phyloP scores from a whole-genome alignment of 169 alveolate species.

The Cryptosporidium meleagridis region DNA sequence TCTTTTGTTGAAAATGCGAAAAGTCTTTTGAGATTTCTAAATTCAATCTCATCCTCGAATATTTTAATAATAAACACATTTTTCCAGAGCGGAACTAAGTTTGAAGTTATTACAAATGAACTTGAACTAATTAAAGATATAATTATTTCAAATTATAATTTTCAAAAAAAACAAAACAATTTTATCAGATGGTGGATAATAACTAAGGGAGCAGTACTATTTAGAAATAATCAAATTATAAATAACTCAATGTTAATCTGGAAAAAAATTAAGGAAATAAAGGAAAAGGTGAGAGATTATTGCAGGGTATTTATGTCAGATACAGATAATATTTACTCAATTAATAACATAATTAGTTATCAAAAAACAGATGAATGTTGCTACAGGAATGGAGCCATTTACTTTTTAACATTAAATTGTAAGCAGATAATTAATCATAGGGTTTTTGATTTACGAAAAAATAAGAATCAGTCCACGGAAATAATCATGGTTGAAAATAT shows the following conservation, averaged over 20 bases:
- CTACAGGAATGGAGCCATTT: constrained; percentile 14
- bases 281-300: not conserved
- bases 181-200: constrained; percentile 36
- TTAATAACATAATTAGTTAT: constrained; percentile 1
- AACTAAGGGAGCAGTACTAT: not conserved
- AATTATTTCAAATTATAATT: not conserved
- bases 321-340: constrained; percentile 9
- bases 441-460: constrained; percentile 5
- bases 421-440: not conserved
- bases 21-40: not conserved
- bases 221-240: not conserved
- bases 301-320: constrained; percentile 31
- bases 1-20: not conserved
- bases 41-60: constrained; percentile 9
- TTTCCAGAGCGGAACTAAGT: not conserved
- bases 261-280: constrained; percentile 21
- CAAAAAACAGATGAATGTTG: constrained; percentile 49
- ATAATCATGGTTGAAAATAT: constrained; percentile 20
- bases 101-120: not conserved
- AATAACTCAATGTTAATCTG: constrained; percentile 3
- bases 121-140: not conserved
- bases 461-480: not conserved
- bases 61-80: constrained; percentile 19
- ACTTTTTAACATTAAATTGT: not conserved
- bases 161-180: constrained; percentile 4